These are phyloP conservation scores for Sphagnurus paluster DNA, from an alignment of 1,284 basidiomycete species.

Conservation along the genomic window DNA sequence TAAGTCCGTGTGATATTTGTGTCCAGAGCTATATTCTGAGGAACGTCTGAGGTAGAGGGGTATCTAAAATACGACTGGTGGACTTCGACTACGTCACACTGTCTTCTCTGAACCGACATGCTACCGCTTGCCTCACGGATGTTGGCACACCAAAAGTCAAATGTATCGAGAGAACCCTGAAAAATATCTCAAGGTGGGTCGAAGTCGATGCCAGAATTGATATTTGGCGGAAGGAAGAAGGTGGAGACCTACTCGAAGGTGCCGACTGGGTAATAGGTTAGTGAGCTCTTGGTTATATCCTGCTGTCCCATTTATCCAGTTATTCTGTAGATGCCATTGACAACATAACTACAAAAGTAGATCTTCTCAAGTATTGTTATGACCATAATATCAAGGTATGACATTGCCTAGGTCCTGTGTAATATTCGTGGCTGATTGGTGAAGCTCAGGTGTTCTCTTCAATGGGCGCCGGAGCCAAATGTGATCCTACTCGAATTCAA, in stretches of 20 bases:
- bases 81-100: conserved; percentile 95
- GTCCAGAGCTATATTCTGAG: background rate
- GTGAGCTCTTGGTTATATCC: conserved; percentile 21
- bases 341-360: conserved; percentile 94
- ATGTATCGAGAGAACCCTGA: conserved; percentile 74
- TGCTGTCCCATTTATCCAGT: too few relatives aligned
- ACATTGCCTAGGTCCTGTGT: background rate
- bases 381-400: conserved; percentile 70
- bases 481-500: conserved; percentile 93
- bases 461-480: conserved; percentile 98
- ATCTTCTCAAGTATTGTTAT: conserved; percentile 83
- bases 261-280: conserved; percentile 89
- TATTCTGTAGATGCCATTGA: conserved; percentile 83
- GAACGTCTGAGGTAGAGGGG: conserved; percentile 49
- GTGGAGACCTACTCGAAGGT: conserved; percentile 72
- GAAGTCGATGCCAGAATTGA: conserved; percentile 83
- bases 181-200: conserved; percentile 69
- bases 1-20: conserved; percentile 40
- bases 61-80: conserved; percentile 71
- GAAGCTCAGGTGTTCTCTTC: conserved; percentile 81
- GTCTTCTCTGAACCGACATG: conserved; percentile 92
- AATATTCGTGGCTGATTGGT: background rate
- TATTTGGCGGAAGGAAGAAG: conserved; percentile 79
- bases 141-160: conserved; percentile 96
- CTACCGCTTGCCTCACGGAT: conserved; percentile 87